Conservation (phyloP, 2,329 filamentous ascomycete species). For the Didymella pinodella region DNA sequence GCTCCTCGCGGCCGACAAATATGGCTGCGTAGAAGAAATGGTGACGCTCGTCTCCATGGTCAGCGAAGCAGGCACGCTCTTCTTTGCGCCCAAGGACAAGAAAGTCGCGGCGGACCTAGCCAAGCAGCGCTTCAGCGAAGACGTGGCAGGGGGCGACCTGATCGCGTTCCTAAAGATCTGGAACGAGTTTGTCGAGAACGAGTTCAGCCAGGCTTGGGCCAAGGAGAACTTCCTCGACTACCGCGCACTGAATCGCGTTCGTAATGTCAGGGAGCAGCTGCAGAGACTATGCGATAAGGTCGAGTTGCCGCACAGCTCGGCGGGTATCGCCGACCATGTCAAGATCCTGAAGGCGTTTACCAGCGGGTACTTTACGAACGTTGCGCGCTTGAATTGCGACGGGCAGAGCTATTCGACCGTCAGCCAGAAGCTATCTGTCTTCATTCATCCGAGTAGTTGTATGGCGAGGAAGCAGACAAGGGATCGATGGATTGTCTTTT, state of each 20-base stretch:
- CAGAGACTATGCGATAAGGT: constrained; percentile 92
- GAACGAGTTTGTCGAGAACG: constrained; percentile 93
- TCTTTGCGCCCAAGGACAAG: constrained; percentile 96
- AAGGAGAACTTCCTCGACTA: constrained; percentile 95
- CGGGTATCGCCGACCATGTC: constrained; percentile 73
- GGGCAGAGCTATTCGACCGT: constrained; percentile 91
- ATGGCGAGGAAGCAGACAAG: constrained; percentile 76
- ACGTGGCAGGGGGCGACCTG: constrained; percentile 78
- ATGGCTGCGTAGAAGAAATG: constrained; percentile 93
- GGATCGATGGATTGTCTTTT: constrained; percentile 88
- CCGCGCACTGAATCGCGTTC: constrained; percentile 83
- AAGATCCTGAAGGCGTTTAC: constrained; percentile 89
- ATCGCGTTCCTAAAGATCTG: constrained; percentile 89
- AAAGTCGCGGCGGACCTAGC: constrained; percentile 95
- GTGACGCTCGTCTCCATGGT: constrained; percentile 95
- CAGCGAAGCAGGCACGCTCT: constrained; percentile 84
- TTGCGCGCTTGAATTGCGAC: constrained; percentile 80
- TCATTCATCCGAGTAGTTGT: constrained; percentile 82
- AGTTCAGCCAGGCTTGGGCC: constrained; percentile 87
- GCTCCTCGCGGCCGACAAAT: constrained; percentile 85
- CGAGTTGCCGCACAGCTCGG: constrained; percentile 75
- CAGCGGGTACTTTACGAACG: constrained; percentile 93
- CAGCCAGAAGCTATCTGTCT: constrained; percentile 87
- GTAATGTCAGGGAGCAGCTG: constrained; percentile 92
- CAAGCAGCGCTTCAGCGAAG: constrained; percentile 84